Evolutionary conservation across 257 asterid species (phyloP), one percentile per base, ranked within the genome.

Genomic region (Forsythia viridissima): DNA sequence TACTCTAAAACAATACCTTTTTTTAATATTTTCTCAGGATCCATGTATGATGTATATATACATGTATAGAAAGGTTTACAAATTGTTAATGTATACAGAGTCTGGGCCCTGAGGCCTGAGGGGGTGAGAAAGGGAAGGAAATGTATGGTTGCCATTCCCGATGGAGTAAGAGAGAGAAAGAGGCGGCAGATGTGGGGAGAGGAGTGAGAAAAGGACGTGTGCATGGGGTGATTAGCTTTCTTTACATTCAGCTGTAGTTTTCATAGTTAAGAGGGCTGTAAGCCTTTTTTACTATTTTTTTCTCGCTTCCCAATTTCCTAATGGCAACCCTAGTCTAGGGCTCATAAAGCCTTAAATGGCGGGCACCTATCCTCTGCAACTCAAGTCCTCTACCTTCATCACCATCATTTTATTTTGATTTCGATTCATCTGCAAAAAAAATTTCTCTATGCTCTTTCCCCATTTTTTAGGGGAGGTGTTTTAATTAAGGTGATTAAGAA

Each of bases 171-270:
- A 30, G 34, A 30, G 34, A 30, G 34, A 30, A 30, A 30, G 34
- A 30, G 77, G 92, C 90, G 90, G 91, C 88, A 87, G 94, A 86
- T 89, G 91, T 87, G 92, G 93, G 93, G 92, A 82, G 80, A 81
- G 89, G 89, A 86, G 89, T 79, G 83, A 85, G 98, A 93, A 87
- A 90, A 82, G 88, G 97, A 93, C 97, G 82, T 88, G 78, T 93
- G 96, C 93, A 91, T 91, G 97, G 89, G 81, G 71, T 75, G 83
- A 89, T 89, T 93, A 84, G 87, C 93, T 89, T 89, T 94, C 88
- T 30, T 82, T 91, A 84, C 97, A 89, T 94, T 90, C 96, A 94
- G 57, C 94, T 86, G 97, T 94, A 61, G 88, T 92, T 94, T 89
- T 94, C 98, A 90, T 73, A 91, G 70, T 92, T 92, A 92, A 77